Conservation (phyloP, 305 asterid species). For the Fraxinus paxiana region DNA sequence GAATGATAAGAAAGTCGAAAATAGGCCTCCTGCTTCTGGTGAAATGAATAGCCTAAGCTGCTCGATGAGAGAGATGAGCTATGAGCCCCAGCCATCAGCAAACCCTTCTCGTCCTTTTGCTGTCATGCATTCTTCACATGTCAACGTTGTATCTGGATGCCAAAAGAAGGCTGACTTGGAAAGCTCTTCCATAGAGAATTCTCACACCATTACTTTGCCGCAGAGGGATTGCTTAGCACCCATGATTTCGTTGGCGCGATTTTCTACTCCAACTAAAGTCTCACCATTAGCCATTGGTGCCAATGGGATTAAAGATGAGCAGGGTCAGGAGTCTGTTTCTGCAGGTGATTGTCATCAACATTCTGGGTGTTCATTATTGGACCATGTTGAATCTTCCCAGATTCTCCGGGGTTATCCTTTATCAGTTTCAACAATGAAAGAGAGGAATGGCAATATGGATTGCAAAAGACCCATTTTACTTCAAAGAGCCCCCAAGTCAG, state of each 20-base stretch:
- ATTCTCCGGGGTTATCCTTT: conserved; percentile 56
- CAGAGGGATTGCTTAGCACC: conserved; percentile 32
- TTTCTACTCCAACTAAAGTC: conserved; percentile 44
- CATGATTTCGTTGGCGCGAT: conserved; percentile 37
- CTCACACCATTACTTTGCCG: conserved; percentile 30
- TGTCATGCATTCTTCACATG: conserved; percentile 26
- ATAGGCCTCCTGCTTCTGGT: conserved; percentile 24
- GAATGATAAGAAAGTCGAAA: conserved; percentile 28
- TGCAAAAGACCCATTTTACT: conserved; percentile 36
- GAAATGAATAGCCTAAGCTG: conserved; percentile 29
- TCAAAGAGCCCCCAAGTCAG: conserved; percentile 36
- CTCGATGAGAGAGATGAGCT: conserved; percentile 17
- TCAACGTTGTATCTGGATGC: conserved; percentile 33
- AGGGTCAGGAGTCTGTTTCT: conserved; percentile 29
- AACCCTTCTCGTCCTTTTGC: conserved; percentile 32
- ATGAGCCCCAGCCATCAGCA: conserved; percentile 27
- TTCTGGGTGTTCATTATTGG: conserved; percentile 31
- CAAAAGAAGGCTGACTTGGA: conserved; percentile 26
- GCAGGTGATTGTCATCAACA: conserved; percentile 37
- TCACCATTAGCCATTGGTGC: conserved; percentile 36
- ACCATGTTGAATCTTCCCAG: conserved; percentile 42
- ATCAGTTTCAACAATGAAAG: conserved; percentile 40
- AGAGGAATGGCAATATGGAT: conserved; percentile 38
- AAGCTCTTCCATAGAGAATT: conserved; percentile 24
- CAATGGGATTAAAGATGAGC: conserved; percentile 31